A percentile compares a stretch with the other conserved stretches of the same genome.
These are phyloP conservation scores for Colletotrichum destructivum DNA, from an alignment of 2,329 filamentous ascomycete genomes.

Conservation along the genomic window DNA sequence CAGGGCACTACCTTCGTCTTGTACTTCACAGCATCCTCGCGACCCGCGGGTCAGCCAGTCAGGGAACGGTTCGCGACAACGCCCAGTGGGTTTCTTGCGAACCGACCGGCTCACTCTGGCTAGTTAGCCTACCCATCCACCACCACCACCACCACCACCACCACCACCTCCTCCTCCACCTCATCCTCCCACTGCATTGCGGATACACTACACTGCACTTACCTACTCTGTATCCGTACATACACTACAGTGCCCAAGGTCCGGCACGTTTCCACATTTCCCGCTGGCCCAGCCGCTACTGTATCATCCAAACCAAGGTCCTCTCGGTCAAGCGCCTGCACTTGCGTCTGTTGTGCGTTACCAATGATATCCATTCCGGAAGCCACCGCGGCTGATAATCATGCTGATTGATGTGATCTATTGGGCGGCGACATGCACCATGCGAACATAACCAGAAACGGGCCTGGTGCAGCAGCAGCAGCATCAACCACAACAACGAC, in stretches of 20 bases:
- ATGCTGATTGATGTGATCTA: not conserved
- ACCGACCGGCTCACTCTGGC: slow-evolving; percentile 33
- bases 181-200: not conserved
- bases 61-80: slow-evolving; percentile 23
- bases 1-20: slow-evolving; percentile 15
- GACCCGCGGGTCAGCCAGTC: slow-evolving; percentile 11
- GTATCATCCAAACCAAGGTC: slow-evolving; percentile 27
- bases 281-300: slow-evolving; percentile 20
- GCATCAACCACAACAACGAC: no score
- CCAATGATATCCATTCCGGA: slow-evolving; percentile 10
- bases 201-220: not conserved
- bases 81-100: slow-evolving; percentile 25
- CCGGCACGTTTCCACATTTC: slow-evolving; percentile 9
- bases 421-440: slow-evolving; percentile 9
- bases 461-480: slow-evolving; percentile 25
- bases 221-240: no score
- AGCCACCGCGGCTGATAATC: slow-evolving; percentile 20
- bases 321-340: slow-evolving; percentile 8
- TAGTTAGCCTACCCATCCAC: not conserved
- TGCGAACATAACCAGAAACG: slow-evolving; percentile 35
- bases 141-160: no score
- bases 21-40: not conserved
- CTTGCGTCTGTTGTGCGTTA: slow-evolving; percentile 28
- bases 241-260: no score
- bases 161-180: no score